Conservation (phyloP, 805 yeast genomes). For the Spathaspora gorwiae region DNA sequence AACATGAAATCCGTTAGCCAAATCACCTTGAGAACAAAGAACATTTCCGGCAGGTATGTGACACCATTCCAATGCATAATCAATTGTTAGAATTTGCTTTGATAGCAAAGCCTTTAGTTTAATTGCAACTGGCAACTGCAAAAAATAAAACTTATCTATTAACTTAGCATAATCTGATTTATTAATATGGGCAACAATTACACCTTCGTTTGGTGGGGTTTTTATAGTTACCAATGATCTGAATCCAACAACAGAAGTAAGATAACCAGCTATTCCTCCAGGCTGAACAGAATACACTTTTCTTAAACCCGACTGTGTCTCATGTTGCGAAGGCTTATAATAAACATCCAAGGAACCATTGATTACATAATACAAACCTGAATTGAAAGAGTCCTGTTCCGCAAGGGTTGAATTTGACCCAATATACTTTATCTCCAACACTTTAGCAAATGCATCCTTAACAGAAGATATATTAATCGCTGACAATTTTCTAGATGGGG, state of each 20-base stretch:
- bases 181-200: constrained; percentile 61
- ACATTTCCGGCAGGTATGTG: constrained; percentile 84
- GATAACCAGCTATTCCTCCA: constrained; percentile 86
- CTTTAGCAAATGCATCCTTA: constrained; percentile 55
- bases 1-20: constrained; percentile 86
- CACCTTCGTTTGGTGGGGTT: constrained; percentile 59
- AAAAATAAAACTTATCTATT: constrained; percentile 69
- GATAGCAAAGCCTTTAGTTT: constrained; percentile 65
- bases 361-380: constrained; percentile 77
- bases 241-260: constrained; percentile 75
- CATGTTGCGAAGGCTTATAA: constrained; percentile 16
- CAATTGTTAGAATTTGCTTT: constrained; percentile 64
- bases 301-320: constrained; percentile 13
- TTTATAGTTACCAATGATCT: constrained; percentile 69
- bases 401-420: constrained; percentile 54
- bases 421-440: constrained; percentile 51
- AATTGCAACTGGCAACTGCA: constrained; percentile 75
- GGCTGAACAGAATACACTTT: constrained; percentile 54
- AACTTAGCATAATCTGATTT: constrained; percentile 57
- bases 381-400: constrained; percentile 58
- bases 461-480: constrained; percentile 46
- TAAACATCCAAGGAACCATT: constrained; percentile 72
- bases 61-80: constrained; percentile 93
- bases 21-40: constrained; percentile 75
- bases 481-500: background rate